Evolutionary conservation across 2,329 filamentous ascomycete genomes (phyloP).

Genomic region (Trichoderma sp.): DNA sequence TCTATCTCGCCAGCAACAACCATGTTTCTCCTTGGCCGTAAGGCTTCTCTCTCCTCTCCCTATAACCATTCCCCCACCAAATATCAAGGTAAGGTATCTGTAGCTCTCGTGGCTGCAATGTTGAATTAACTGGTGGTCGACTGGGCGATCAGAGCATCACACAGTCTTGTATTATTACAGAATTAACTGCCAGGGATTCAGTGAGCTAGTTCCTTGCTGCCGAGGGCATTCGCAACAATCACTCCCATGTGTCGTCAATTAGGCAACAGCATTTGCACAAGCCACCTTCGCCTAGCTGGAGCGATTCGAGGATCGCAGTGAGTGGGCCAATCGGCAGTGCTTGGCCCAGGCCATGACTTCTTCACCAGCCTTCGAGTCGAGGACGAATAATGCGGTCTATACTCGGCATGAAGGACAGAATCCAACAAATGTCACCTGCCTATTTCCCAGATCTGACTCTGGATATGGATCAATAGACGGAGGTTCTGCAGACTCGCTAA

Average conservation of each 20-base stretch:
- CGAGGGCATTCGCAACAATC: not conserved
- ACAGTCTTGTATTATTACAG: constrained; percentile 16
- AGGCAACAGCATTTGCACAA: not conserved
- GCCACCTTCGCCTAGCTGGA: not conserved
- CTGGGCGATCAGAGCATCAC: constrained; percentile 3
- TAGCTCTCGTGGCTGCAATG: not conserved
- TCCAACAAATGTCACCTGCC: constrained; percentile 12
- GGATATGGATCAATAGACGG: constrained; percentile 36
- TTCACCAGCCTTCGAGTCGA: constrained; percentile 3
- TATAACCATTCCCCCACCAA: constrained; percentile 11
- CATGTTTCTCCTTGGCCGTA: not conserved
- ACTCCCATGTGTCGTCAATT: not conserved
- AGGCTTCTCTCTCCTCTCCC: constrained; percentile 3
- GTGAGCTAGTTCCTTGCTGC: not conserved
- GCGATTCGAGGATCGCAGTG: not conserved
- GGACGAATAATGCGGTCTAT: constrained; percentile 11
- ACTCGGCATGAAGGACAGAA: not conserved
- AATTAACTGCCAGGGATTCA: not conserved
- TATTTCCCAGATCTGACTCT: constrained; percentile 33
- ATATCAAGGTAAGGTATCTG: constrained; percentile 4
- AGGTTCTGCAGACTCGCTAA: constrained; percentile 23
- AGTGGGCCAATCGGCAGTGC: constrained; percentile 6
- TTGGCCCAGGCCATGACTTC: constrained; percentile 18
- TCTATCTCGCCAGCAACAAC: constrained; percentile 2
- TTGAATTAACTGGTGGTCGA: constrained; percentile 9